phyloP scores from a whole-genome alignment of 2,329 filamentous ascomycete genomes.

The Nothopassalora personata region DNA sequence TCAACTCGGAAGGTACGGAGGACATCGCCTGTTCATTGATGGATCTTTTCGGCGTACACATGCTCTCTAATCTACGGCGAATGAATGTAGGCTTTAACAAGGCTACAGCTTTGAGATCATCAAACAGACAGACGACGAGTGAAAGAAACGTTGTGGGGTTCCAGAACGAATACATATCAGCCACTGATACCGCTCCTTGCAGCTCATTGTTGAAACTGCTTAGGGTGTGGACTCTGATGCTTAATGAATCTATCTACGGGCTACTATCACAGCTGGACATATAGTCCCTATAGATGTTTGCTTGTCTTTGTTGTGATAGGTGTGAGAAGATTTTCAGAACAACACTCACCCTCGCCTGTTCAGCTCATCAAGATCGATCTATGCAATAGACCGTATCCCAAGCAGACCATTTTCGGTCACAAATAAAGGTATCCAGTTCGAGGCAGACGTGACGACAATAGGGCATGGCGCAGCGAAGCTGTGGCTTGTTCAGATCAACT shows the following conservation, averaged over 20 bases:
- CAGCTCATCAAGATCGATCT: background rate
- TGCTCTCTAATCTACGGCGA: conserved; percentile 25
- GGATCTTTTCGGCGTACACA: conserved; percentile 23
- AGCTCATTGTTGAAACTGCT: background rate
- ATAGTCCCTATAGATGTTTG: too few relatives aligned
- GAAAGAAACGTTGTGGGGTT: background rate
- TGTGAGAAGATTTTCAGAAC: too few relatives aligned
- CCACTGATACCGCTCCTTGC: background rate
- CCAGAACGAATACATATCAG: background rate
- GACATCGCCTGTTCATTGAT: conserved; percentile 6
- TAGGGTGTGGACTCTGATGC: too few relatives aligned
- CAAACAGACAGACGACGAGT: conserved; percentile 16
- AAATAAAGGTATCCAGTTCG: background rate
- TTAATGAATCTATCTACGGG: too few relatives aligned
- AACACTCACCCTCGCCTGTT: background rate
- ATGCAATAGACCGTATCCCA: background rate
- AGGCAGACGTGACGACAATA: background rate
- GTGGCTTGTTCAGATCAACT: background rate
- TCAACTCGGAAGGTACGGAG: conserved; percentile 16
- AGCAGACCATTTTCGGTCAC: background rate
- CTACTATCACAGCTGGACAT: too few relatives aligned
- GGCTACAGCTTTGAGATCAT: conserved; percentile 26
- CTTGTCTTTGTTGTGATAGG: too few relatives aligned
- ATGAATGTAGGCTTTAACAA: conserved; percentile 16
- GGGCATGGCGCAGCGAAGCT: background rate